Evolutionary conservation across 2,329 filamentous ascomycete genomes (phyloP), one percentile per base, ranked within the genome.

Genomic region (Alternaria gaisen): DNA sequence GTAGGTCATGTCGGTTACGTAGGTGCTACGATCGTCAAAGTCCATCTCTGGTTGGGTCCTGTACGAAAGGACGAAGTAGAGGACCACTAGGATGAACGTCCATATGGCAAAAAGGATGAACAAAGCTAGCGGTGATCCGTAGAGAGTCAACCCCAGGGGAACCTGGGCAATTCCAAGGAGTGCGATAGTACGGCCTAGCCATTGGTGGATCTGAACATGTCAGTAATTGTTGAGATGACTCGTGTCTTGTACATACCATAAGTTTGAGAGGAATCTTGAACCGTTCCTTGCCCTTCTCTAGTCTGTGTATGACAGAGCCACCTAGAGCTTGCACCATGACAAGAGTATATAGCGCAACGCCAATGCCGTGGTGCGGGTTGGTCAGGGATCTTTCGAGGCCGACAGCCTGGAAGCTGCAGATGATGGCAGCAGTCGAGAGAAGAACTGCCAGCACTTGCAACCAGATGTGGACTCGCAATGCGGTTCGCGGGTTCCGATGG

Each of bases 91-190:
- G 18, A 91, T 84, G 28, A 88, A 87, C 76, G 91, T 90, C 83
- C 90, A 94, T 0, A 98, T 65, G 0, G 94, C 86, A 73, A 91
- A 99, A 4, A 98, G 83, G 53, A 99, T 88, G 77, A 98, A 99
- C 4, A 94, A 85, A 38, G 86, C 87, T 72, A 90, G 88, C 5
- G 95, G 94, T 30, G 94, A 97, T 6, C 95, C 95, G 72, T 97
- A 99, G 1, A 99, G 84, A 0, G 94, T 94, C 47, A 99, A 83
- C 0, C 95, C 95, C 0, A 99, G 84, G 0, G 95, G 91, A 11
- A 99, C 88, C 76, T 99, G 95, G 4, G 90, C 86, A 66, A 98
- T 89, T 0, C 92, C 95, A 4, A 99, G 83, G 18, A 98, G 80
- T 3, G 91, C 90, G 70, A 94, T 88, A 0, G 87, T 82, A 58